Evolutionary conservation across 2,329 filamentous ascomycete species (phyloP).

Genomic region (Pochonia chlamydosporia): DNA sequence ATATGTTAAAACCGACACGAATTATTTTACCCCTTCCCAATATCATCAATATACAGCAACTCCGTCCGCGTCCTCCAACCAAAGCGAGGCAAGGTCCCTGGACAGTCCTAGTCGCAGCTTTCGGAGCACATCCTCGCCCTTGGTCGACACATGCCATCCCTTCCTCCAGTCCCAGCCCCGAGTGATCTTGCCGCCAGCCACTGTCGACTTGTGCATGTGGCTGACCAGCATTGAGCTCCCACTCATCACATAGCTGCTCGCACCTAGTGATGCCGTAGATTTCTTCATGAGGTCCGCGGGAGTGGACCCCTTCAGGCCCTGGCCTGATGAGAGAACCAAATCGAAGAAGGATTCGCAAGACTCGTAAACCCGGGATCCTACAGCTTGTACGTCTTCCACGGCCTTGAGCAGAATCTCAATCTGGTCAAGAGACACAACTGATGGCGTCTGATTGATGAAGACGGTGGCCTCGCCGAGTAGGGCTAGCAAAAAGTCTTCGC

Average conservation of each 20-base stretch:
- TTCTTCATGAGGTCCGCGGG: constrained; percentile 60
- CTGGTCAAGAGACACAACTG: constrained; percentile 62
- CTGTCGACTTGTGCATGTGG: constrained; percentile 54
- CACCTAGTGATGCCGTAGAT: constrained; percentile 50
- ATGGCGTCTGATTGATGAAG: constrained; percentile 56
- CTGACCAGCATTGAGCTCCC: constrained; percentile 67
- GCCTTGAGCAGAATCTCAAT: constrained; percentile 71
- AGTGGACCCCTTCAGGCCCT: constrained; percentile 55
- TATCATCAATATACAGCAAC: constrained; percentile 32
- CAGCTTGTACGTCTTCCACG: constrained; percentile 73
- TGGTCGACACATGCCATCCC: constrained; percentile 64
- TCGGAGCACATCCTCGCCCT: constrained; percentile 64
- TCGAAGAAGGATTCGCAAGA: constrained; percentile 75
- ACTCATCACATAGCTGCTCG: constrained; percentile 62
- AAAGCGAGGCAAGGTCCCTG: constrained; percentile 64
- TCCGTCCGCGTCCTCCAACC: constrained; percentile 61
- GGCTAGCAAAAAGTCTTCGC: constrained; percentile 78
- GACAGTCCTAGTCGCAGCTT: constrained; percentile 69
- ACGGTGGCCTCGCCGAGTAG: constrained; percentile 79
- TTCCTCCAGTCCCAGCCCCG: constrained; percentile 73
- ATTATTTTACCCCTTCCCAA: neutral
- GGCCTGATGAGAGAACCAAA: constrained; percentile 66
- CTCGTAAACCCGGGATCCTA: constrained; percentile 63
- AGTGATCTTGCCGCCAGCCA: constrained; percentile 46
- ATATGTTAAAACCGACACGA: neutral